Conservation (phyloP, 768 basidiomycete species). For the Mycena filopes region DNA sequence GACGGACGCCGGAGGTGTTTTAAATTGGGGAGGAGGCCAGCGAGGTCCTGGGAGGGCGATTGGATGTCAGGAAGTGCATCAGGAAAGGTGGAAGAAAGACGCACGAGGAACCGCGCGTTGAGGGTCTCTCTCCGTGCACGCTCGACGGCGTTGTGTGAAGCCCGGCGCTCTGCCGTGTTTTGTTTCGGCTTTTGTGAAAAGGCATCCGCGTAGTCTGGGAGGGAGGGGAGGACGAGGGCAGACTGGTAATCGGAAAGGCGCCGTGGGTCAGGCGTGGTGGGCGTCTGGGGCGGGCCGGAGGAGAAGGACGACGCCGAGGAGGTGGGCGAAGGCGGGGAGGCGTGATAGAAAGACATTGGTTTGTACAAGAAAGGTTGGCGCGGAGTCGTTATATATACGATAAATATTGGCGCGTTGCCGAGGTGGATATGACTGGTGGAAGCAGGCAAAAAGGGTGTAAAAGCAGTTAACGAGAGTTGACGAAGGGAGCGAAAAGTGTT, state of each 20-base stretch:
- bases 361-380: no score
- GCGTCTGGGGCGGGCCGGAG: conserved; percentile 31
- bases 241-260: conserved; percentile 15
- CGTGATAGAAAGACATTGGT: conserved; percentile 28
- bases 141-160: conserved; percentile 85
- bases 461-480: conserved; percentile 34
- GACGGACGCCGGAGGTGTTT: conserved; percentile 76
- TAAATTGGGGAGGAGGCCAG: conserved; percentile 75
- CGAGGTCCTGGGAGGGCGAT: conserved; percentile 69
- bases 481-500: conserved; percentile 25
- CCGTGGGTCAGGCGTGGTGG: conserved; percentile 20
- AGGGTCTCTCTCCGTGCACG: conserved; percentile 77
- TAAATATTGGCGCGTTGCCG: conserved; percentile 12
- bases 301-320: conserved; percentile 31
- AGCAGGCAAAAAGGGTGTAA: conserved; percentile 11
- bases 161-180: conserved; percentile 76
- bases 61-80: background rate
- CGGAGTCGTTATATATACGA: conserved; percentile 10
- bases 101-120: conserved; percentile 71
- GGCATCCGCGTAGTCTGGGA: conserved; percentile 28
- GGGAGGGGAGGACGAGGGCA: conserved; percentile 24
- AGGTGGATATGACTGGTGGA: background rate
- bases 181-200: conserved; percentile 45
- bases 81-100: conserved; percentile 26
- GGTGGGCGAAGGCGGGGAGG: conserved; percentile 30